phyloP scores from a whole-genome alignment of 164 flowering plant genomes.

The Tinospora cordifolia region DNA sequence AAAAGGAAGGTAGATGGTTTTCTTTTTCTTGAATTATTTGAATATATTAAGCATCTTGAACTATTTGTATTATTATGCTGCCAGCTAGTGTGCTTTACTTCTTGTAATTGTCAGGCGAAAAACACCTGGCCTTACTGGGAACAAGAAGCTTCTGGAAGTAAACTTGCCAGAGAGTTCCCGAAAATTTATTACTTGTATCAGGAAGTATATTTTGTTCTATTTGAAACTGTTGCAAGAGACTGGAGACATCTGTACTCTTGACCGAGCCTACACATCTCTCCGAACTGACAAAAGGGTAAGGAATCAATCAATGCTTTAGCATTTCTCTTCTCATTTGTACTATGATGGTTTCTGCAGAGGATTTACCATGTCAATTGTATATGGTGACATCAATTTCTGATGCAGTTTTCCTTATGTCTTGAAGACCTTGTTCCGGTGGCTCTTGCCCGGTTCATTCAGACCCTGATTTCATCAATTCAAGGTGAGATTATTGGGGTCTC shows the following conservation, averaged over 20 bases:
- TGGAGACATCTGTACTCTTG: slow-evolving; percentile 69
- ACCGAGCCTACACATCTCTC: slow-evolving; percentile 74
- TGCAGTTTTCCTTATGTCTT: slow-evolving; percentile 88
- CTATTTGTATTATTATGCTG: neutral
- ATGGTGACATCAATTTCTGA: slow-evolving; percentile 6
- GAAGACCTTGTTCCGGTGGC: slow-evolving; percentile 97
- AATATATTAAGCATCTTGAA: neutral
- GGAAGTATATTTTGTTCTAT: slow-evolving; percentile 79
- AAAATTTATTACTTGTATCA: slow-evolving; percentile 89
- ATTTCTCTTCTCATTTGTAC: neutral
- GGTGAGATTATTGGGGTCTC: slow-evolving; percentile 26
- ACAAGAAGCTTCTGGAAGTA: slow-evolving; percentile 70
- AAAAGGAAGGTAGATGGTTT: slow-evolving; percentile 68
- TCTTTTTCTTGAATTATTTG: slow-evolving; percentile 5
- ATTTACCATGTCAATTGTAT: neutral
- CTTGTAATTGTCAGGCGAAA: slow-evolving; percentile 55
- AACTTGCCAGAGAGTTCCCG: slow-evolving; percentile 89
- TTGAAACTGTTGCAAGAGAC: slow-evolving; percentile 77
- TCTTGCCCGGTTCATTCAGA: slow-evolving; percentile 69
- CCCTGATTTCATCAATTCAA: slow-evolving; percentile 50
- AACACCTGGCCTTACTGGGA: slow-evolving; percentile 61
- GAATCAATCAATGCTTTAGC: neutral
- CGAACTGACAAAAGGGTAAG: slow-evolving; percentile 91
- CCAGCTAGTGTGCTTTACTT: slow-evolving; percentile 3
- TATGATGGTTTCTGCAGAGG: neutral